Conservation (phyloP, 2,329 filamentous ascomycete genomes). For the Cadophora gregata region DNA sequence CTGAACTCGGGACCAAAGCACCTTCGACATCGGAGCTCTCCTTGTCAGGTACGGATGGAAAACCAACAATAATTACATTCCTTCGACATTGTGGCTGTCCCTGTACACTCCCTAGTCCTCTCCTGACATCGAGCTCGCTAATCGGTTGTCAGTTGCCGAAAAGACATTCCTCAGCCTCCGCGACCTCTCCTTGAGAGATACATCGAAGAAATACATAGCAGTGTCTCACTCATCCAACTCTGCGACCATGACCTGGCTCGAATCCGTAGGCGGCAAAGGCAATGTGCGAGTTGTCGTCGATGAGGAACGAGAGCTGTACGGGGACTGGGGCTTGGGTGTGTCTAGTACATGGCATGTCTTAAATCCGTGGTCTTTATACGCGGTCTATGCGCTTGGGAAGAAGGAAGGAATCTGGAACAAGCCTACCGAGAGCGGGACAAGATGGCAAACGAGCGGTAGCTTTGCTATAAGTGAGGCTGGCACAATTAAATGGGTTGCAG, state of each 20-base stretch:
- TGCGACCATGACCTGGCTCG: conserved; percentile 53
- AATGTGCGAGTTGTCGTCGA: conserved; percentile 66
- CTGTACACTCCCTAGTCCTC: conserved; percentile 54
- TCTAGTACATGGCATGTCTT: conserved; percentile 67
- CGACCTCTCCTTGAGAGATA: conserved; percentile 55
- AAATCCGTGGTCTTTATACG: conserved; percentile 61
- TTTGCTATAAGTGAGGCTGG: conserved; percentile 65
- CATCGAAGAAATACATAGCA: conserved; percentile 61
- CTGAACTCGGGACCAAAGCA: conserved; percentile 60
- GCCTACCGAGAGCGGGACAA: conserved; percentile 66
- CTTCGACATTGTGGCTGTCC: conserved; percentile 77
- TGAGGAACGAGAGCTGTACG: conserved; percentile 63
- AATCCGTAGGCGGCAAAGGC: conserved; percentile 39
- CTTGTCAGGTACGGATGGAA: conserved; percentile 56
- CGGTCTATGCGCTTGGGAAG: conserved; percentile 62
- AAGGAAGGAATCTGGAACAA: conserved; percentile 71
- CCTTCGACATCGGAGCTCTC: conserved; percentile 59
- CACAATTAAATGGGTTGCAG: conserved; percentile 57
- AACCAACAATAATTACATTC: conserved; percentile 69
- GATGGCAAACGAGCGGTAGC: conserved; percentile 72
- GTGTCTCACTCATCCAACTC: conserved; percentile 66
- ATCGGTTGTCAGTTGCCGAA: conserved; percentile 54
- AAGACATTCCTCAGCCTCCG: conserved; percentile 66
- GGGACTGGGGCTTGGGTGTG: conserved; percentile 67
- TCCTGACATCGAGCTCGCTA: not conserved